Percentiles rank a stretch among this genome's conserved stretches.
phyloP scores from a whole-genome alignment of 768 basidiomycete genomes.

The Paxillus ammoniavirescens region DNA sequence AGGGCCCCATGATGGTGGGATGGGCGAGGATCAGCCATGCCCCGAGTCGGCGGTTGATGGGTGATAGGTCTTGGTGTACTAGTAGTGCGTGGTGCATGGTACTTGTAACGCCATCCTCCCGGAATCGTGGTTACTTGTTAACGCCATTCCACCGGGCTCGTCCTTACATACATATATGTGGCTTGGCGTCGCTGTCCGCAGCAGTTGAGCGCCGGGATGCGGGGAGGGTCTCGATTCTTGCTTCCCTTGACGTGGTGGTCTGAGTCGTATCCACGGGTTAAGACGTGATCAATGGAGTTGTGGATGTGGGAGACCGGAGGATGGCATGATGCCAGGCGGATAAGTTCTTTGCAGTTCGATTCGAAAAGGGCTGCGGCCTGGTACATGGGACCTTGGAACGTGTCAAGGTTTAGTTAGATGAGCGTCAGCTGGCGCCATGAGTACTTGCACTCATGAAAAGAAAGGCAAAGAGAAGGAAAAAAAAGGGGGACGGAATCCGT shows the following conservation, averaged over 20 bases:
- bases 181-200: constrained; percentile 1
- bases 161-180: constrained; percentile 13
- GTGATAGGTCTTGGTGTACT: too few relatives aligned
- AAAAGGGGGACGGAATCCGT: too few relatives aligned
- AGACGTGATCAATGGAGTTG: too few relatives aligned
- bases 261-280: too few relatives aligned
- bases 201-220: too few relatives aligned
- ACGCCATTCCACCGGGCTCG: too few relatives aligned
- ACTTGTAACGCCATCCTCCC: neutral
- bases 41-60: too few relatives aligned
- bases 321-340: too few relatives aligned
- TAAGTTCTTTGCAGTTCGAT: neutral
- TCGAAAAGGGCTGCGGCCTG: neutral
- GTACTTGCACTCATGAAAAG: neutral
- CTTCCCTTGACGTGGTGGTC: too few relatives aligned
- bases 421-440: neutral
- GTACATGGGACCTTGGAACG: constrained; percentile 16
- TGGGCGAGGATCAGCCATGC: neutral
- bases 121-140: neutral
- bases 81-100: neutral
- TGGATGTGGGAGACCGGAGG: too few relatives aligned
- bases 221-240: too few relatives aligned
- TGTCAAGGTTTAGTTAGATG: constrained; percentile 12
- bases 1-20: neutral
- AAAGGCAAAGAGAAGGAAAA: too few relatives aligned